These are phyloP conservation scores for Effrenium voratum DNA, from an alignment of 73 alveolate species.

Conservation along the genomic window DNA sequence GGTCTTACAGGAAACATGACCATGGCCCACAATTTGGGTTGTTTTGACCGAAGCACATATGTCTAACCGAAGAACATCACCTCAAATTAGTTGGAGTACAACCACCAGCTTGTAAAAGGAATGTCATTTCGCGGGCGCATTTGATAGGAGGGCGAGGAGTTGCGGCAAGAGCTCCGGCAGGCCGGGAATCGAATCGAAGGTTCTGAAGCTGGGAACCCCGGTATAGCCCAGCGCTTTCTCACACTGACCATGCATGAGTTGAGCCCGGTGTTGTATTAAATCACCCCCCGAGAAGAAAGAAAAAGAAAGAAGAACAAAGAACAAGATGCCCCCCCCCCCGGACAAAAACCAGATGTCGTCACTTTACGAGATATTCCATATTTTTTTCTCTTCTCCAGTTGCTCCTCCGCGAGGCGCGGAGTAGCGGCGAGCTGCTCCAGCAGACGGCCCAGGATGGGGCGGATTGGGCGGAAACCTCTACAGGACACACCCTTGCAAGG, in stretches of 20 bases:
- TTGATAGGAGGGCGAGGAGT: slow-evolving; percentile 51
- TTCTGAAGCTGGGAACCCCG: neutral
- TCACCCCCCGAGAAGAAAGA: neutral
- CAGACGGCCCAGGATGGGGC: slow-evolving; percentile 13
- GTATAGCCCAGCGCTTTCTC: neutral
- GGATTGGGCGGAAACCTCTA: neutral
- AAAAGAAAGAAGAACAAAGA: neutral
- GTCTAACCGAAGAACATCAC: neutral
- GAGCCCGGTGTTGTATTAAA: neutral
- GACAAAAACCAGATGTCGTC: neutral
- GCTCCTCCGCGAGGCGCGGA: slow-evolving; percentile 36
- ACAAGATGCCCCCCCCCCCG: neutral
- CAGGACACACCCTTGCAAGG: neutral
- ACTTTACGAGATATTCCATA: neutral
- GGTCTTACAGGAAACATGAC: too few species aligned
- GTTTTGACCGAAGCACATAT: neutral
- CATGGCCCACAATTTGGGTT: neutral
- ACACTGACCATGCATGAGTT: neutral
- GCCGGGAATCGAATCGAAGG: neutral
- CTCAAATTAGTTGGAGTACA: too few species aligned
- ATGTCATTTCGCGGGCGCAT: neutral
- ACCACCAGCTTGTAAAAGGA: neutral
- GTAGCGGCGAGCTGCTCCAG: slow-evolving; percentile 29
- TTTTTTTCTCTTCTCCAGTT: neutral
- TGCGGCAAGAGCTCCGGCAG: slow-evolving; percentile 51